These are phyloP conservation scores for Colletotrichum falcatum DNA, from an alignment of 2,329 filamentous ascomycete genomes.

Conservation along the genomic window DNA sequence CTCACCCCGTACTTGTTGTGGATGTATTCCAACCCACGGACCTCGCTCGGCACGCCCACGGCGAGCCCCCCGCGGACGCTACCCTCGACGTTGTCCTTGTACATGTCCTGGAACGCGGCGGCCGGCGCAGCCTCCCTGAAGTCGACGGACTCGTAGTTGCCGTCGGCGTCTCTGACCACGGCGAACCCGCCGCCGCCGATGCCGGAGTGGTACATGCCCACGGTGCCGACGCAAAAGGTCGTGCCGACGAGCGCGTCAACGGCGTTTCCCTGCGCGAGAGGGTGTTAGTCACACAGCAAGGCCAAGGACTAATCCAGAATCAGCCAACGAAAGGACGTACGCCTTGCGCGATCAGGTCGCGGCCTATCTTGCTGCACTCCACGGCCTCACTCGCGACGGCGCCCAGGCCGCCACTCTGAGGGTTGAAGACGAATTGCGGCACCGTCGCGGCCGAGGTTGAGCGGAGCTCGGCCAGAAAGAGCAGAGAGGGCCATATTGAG, in stretches of 20 bases:
- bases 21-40: constrained; percentile 83
- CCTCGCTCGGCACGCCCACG: constrained; percentile 77
- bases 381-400: constrained; percentile 78
- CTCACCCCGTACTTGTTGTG: constrained; percentile 77
- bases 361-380: constrained; percentile 77
- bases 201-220: constrained; percentile 83
- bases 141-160: constrained; percentile 88
- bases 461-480: constrained; percentile 16
- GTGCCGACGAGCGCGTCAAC: constrained; percentile 82
- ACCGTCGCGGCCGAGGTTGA: constrained; percentile 24
- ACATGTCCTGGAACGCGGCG: constrained; percentile 88
- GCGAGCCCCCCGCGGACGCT: constrained; percentile 81
- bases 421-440: constrained; percentile 43
- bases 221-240: constrained; percentile 79
- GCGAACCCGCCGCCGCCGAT: constrained; percentile 94
- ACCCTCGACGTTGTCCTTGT: constrained; percentile 72
- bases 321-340: constrained; percentile 49
- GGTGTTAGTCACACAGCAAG: constrained; percentile 1
- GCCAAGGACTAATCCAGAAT: background rate
- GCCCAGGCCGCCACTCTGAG: constrained; percentile 54
- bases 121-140: constrained; percentile 90
- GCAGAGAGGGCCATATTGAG: constrained; percentile 21
- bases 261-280: constrained; percentile 70
- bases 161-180: constrained; percentile 78
- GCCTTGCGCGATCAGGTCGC: constrained; percentile 67